Conservation (phyloP, 1,139 yeast genomes). For the Magnusiomyces ingens region DNA sequence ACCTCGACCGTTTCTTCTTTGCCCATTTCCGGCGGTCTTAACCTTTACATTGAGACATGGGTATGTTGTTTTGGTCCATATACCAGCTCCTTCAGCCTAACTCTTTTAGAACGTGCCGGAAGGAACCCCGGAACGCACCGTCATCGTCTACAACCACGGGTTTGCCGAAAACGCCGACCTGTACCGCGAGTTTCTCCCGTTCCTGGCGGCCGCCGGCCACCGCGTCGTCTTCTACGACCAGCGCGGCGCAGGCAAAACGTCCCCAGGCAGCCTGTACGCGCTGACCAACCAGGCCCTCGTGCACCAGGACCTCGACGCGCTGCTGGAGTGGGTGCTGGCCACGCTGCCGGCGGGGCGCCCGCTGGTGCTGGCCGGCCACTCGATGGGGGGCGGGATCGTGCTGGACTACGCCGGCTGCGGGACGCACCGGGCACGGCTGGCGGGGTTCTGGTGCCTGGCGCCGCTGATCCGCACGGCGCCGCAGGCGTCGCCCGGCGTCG, state of each 20-base stretch:
- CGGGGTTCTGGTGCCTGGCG: conserved; percentile 54
- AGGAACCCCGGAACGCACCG: conserved; percentile 44
- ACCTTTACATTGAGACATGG: conserved; percentile 20
- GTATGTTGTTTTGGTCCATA: conserved; percentile 2
- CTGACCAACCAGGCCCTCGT: conserved; percentile 57
- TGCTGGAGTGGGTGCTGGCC: conserved; percentile 38
- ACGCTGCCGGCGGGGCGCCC: conserved; percentile 33
- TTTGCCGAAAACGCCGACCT: conserved; percentile 55
- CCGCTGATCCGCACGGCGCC: conserved; percentile 59
- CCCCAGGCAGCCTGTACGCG: conserved; percentile 48
- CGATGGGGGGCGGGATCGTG: conserved; percentile 86
- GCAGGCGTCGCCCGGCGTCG: conserved; percentile 48
- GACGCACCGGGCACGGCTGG: conserved; percentile 44
- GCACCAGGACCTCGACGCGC: conserved; percentile 62
- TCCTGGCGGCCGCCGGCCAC: conserved; percentile 53
- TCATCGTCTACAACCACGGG: conserved; percentile 54
- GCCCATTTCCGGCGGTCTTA: conserved; percentile 16
- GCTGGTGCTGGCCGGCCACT: conserved; percentile 67
- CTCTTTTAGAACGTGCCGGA: conserved; percentile 20
- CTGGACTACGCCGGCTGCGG: conserved; percentile 73
- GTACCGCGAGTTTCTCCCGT: conserved; percentile 55
- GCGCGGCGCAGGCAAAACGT: conserved; percentile 79
- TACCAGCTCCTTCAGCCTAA: neutral
- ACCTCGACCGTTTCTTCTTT: neutral
- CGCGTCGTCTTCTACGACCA: conserved; percentile 78